These are phyloP conservation scores for Dothistroma septosporum DNA, from an alignment of 2,329 filamentous ascomycete species.

Conservation along the genomic window DNA sequence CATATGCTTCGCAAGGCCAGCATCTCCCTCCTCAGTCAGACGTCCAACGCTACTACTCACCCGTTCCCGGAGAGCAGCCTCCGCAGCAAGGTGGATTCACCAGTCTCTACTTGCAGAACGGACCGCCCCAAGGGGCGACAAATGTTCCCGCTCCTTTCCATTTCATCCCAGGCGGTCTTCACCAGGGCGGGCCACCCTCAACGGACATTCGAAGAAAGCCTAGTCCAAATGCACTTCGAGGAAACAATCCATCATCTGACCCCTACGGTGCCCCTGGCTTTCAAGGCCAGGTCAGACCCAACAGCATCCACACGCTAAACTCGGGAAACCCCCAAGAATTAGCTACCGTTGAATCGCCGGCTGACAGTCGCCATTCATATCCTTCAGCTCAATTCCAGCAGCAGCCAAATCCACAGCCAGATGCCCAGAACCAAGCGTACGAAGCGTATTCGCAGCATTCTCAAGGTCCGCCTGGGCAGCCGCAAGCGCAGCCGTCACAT, in stretches of 20 bases:
- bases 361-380: constrained; percentile 44
- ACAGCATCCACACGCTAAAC: constrained; percentile 38
- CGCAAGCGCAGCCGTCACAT: constrained; percentile 14
- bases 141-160: constrained; percentile 34
- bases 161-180: constrained; percentile 35
- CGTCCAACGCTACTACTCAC: constrained; percentile 38
- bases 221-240: constrained; percentile 23
- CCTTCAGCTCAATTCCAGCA: constrained; percentile 27
- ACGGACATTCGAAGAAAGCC: constrained; percentile 20
- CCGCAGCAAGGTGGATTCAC: constrained; percentile 30
- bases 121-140: constrained; percentile 19
- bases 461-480: constrained; percentile 10
- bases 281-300: constrained; percentile 38
- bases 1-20: constrained; percentile 27
- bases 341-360: constrained; percentile 45
- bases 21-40: constrained; percentile 34
- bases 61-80: constrained; percentile 30
- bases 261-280: constrained; percentile 35
- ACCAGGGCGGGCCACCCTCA: constrained; percentile 21
- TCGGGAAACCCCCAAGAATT: constrained; percentile 46
- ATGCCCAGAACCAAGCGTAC: constrained; percentile 15
- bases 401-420: constrained; percentile 23
- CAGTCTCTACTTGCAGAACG: constrained; percentile 27
- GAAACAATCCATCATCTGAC: constrained; percentile 30
- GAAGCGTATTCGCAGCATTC: constrained; percentile 23